Evolutionary conservation across 305 asterid genomes (phyloP).

Genomic region (Lippia alba): DNA sequence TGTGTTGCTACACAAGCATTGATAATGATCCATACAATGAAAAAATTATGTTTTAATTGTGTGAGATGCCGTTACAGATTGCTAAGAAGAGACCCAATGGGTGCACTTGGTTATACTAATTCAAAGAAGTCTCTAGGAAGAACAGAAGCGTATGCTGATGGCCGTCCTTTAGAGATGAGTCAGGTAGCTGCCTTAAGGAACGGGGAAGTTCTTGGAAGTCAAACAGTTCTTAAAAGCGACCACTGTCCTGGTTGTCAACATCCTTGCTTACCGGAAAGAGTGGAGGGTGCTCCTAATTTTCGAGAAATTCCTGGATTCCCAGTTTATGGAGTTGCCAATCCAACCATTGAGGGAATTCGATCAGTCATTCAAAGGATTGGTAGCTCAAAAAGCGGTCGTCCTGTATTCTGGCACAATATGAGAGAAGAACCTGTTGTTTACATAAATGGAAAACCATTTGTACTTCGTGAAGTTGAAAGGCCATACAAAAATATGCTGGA

Average conservation of each 20-base stretch:
- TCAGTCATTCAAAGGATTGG: constrained; percentile 94
- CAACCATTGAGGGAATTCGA: constrained; percentile 86
- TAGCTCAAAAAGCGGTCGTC: constrained; percentile 79
- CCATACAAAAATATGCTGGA: constrained; percentile 99
- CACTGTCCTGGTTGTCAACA: constrained; percentile 98
- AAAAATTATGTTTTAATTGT: constrained; percentile 32
- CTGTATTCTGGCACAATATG: constrained; percentile 98
- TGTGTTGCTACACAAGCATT: constrained; percentile 21
- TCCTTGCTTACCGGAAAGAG: constrained; percentile 79
- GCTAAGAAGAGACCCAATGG: constrained; percentile 97
- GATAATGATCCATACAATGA: constrained; percentile 17
- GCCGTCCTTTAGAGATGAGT: constrained; percentile 85
- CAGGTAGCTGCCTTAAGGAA: constrained; percentile 92
- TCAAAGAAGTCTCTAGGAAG: constrained; percentile 50
- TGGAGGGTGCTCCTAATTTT: constrained; percentile 98
- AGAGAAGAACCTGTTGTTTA: constrained; percentile 98
- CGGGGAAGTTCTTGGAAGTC: constrained; percentile 98
- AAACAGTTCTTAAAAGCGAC: constrained; percentile 98
- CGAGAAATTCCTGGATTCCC: constrained; percentile 95
- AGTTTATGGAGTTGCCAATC: constrained; percentile 98
- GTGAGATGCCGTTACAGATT: constrained; percentile 59
- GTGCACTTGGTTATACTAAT: constrained; percentile 90
- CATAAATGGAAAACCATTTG: constrained; percentile 96
- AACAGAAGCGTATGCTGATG: constrained; percentile 56
- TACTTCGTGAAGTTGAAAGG: constrained; percentile 98